Evolutionary conservation across 208 protist genomes (phyloP), one percentile per base, ranked within the genome.

Genomic region (Leishmania amazonensis): DNA sequence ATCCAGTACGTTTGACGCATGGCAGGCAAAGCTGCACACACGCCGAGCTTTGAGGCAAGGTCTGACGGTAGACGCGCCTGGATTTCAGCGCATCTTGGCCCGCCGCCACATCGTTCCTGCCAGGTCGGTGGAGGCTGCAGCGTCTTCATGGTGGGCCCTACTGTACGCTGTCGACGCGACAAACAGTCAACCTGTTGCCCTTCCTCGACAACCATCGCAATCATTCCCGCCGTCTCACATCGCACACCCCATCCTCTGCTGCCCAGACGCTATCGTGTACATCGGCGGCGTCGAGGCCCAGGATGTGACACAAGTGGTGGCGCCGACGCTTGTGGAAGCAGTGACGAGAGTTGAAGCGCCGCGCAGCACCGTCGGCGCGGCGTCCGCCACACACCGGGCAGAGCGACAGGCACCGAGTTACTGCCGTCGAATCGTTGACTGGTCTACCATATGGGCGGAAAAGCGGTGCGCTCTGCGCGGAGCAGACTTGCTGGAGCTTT

Each of bases 241-340:
- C 28, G 40, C 19, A 28, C 40, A 62, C 8, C 51, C n/a, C 17
- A 76, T 54, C 8, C 72, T 54, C 3, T 80, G 76, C 76, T 58
- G 81, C 7, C 91, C 93, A 3, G 87, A 96, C 67, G 91, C 91
- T 1, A 83, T 95, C 35, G 80, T 95, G 24, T 87, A 87, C 76
- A 87, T 95, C 85, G 90, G 89, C 21, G 93, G 93, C 3, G 88
- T 89, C 70, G 93, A 95, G 79, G 62, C 78, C 8, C 71, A 54
- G 0, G 93, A 96, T 78, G 81, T 96, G 35, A 76, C 71, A 35
- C 77, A 68, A 17, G 75, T 88, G 9, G 87, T 94, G 3, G 83
- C 79, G 4, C 90, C 92, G n/a, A 60, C 42, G 51, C 51, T 95
- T 13, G 84, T 92, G 31, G 80, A 74, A 1, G 67, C 77, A 1